These are phyloP conservation scores for Coemansia sp. DNA, from an alignment of 192 early-diverging fungal species.

Conservation along the genomic window DNA sequence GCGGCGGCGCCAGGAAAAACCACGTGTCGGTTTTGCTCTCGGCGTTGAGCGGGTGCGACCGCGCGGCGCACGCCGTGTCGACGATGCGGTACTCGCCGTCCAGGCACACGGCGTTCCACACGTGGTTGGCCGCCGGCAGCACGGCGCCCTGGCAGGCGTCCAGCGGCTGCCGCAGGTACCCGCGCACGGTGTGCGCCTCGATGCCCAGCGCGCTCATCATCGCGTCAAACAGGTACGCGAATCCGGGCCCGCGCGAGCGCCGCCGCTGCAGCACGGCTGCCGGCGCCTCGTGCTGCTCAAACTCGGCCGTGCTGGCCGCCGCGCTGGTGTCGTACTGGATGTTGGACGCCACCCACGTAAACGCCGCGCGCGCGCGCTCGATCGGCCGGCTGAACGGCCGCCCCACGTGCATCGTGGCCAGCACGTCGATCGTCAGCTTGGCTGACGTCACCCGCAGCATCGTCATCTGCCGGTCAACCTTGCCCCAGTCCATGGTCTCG, in stretches of 20 bases:
- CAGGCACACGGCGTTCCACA: slow-evolving; percentile 51
- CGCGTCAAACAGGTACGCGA: slow-evolving; percentile 49
- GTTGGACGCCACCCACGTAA: slow-evolving; percentile 68
- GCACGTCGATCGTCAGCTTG: slow-evolving; percentile 56
- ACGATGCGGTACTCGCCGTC: slow-evolving; percentile 52
- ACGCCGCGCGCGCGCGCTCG: slow-evolving; percentile 60
- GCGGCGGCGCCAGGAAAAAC: slow-evolving; percentile 50
- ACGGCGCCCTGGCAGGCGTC: slow-evolving; percentile 43
- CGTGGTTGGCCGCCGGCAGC: slow-evolving; percentile 50
- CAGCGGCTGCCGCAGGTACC: slow-evolving; percentile 51
- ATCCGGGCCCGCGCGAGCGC: slow-evolving; percentile 46
- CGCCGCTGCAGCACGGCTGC: slow-evolving; percentile 43
- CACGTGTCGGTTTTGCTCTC: slow-evolving; percentile 38
- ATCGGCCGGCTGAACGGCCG: slow-evolving; percentile 61
- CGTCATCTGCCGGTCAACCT: slow-evolving; percentile 63
- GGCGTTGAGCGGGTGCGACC: slow-evolving; percentile 43
- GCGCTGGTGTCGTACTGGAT: slow-evolving; percentile 50
- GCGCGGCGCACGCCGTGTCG: slow-evolving; percentile 45
- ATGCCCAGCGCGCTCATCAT: slow-evolving; percentile 50
- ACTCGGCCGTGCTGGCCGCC: slow-evolving; percentile 40
- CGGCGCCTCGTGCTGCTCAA: slow-evolving; percentile 44
- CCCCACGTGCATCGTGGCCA: slow-evolving; percentile 62
- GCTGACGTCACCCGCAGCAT: slow-evolving; percentile 59
- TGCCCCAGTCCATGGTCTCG: slow-evolving; percentile 47
- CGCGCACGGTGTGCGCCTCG: slow-evolving; percentile 42